Evolutionary conservation across 1,284 basidiomycete species (phyloP), one percentile per base, ranked within the genome.

Genomic region (Ustilago bromivora): DNA sequence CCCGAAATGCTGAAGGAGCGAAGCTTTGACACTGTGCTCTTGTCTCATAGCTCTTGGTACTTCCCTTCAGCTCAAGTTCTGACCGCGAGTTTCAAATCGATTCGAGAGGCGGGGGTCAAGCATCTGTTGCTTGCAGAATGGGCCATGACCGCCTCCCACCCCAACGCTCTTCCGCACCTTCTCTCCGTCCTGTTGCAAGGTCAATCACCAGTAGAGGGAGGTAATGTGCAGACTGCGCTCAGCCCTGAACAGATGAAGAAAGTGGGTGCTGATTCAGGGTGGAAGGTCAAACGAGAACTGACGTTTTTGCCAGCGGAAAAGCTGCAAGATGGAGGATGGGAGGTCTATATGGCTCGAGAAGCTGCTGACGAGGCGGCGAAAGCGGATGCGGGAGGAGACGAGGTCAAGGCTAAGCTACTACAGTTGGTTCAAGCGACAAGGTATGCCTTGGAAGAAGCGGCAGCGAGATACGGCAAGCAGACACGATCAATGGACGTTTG

Each of bases 1-100:
- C 62, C 55, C 5, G 59, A 71, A 28, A 59, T 51, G 17, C 43
- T 71, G 31, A 40, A 51, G 15, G 36, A 32, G 13, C 34, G 41
- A 40, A 35, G 11, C 0, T 61, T 65, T 36, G 55, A 65, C 13
- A 66, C 69, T 4, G 62, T 71, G 17, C 15, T 58, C 2, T 40
- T 71, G 8, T 61, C 69, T 28, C 69, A 66, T 49, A 65, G 69
- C 58, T 46, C 57, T 19, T 71, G 69, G 69, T 71, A 71, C 59
- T 66, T 66, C 19, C 59, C 69, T 15, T 71, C 63, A 12, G 35
- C 59, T 2, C 34, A 41, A 11, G 40, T 58, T 3, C 58, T 71
- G 9, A 46, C 35, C 5, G 38, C 51, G 10, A 71, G 63, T 0
- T 66, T 71, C 31, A 8, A 13, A 32, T 49, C 63, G 43, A 58